phyloP scores from a whole-genome alignment of 768 basidiomycete species.

The Lactarius evosmus region DNA sequence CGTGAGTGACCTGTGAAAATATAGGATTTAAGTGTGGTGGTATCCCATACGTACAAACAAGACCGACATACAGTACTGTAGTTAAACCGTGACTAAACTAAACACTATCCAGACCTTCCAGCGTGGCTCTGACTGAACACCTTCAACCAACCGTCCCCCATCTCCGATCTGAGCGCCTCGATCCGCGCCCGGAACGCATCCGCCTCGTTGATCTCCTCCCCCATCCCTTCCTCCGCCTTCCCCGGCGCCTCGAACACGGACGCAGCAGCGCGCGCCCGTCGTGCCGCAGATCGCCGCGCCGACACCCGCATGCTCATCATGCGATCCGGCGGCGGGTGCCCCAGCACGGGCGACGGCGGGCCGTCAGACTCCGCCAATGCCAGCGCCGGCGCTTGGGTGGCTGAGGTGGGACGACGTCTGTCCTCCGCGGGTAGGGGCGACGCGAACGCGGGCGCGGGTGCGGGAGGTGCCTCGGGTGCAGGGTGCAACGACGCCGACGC shows the following conservation, averaged over 20 bases:
- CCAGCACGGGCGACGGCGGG: conserved; percentile 21
- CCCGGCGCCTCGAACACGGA: conserved; percentile 58
- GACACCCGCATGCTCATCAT: conserved; percentile 20
- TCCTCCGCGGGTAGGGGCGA: conserved; percentile 6
- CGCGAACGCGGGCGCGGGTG: not conserved
- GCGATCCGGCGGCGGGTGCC: conserved; percentile 30
- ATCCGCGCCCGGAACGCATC: conserved; percentile 75
- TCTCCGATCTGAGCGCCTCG: conserved; percentile 80
- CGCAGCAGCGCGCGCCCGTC: conserved; percentile 54
- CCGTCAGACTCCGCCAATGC: conserved; percentile 8
- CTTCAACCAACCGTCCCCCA: conserved; percentile 88
- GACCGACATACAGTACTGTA: not conserved
- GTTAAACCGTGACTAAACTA: not conserved
- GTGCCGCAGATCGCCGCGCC: conserved; percentile 40
- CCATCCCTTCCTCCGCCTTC: conserved; percentile 30
- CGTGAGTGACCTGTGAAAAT: not conserved
- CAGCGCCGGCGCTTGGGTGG: conserved; percentile 22
- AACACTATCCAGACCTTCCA: conserved; percentile 5
- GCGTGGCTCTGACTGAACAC: conserved; percentile 68
- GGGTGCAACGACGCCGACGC: not conserved
- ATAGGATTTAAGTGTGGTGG: conserved; percentile 1
- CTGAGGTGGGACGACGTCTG: not conserved
- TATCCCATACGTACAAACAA: conserved; percentile 6
- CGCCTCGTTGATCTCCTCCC: conserved; percentile 46
- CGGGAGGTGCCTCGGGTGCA: conserved; percentile 19